phyloP scores from a whole-genome alignment of 139 green algal species.

The Ulvella scutata region DNA sequence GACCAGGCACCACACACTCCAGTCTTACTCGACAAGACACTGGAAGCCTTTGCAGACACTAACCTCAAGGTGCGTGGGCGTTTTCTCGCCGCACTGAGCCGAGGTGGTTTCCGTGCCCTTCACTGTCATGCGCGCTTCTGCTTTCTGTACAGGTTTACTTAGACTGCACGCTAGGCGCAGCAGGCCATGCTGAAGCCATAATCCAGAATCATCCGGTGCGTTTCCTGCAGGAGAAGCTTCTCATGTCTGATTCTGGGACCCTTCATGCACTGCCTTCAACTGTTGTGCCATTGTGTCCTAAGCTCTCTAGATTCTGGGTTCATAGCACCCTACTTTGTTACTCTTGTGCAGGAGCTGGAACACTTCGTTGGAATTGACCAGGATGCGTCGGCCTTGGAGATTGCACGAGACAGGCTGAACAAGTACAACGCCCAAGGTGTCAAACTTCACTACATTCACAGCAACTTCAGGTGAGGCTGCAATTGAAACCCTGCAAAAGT shows the following conservation, averaged over 20 bases:
- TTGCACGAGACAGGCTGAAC: constrained; percentile 40
- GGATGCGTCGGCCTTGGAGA: constrained; percentile 52
- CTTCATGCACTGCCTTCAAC: no score
- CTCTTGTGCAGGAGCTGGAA: constrained; percentile 38
- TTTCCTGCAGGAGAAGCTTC: no score
- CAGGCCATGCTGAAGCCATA: constrained; percentile 57
- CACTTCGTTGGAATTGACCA: constrained; percentile 68
- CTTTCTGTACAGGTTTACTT: constrained; percentile 37
- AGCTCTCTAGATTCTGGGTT: neutral
- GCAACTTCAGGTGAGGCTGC: constrained; percentile 36
- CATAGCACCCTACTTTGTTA: neutral
- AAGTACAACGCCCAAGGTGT: neutral
- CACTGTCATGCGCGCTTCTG: neutral
- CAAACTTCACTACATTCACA: constrained; percentile 21
- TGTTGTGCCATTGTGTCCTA: neutral
- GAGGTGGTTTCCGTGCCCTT: neutral
- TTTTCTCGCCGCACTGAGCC: neutral
- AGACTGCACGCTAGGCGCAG: constrained; percentile 80
- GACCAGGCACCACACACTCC: no score
- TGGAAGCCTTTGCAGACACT: neutral
- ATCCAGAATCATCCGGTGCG: constrained; percentile 40
- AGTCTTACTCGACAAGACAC: neutral
- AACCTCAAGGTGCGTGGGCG: neutral
- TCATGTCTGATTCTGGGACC: no score
- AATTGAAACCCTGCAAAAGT: neutral